A percentile compares a stretch with the other conserved stretches of the same genome.
Conservation (phyloP, 176 grass and related monocot genomes). For the Alloteropsis semialata region DNA sequence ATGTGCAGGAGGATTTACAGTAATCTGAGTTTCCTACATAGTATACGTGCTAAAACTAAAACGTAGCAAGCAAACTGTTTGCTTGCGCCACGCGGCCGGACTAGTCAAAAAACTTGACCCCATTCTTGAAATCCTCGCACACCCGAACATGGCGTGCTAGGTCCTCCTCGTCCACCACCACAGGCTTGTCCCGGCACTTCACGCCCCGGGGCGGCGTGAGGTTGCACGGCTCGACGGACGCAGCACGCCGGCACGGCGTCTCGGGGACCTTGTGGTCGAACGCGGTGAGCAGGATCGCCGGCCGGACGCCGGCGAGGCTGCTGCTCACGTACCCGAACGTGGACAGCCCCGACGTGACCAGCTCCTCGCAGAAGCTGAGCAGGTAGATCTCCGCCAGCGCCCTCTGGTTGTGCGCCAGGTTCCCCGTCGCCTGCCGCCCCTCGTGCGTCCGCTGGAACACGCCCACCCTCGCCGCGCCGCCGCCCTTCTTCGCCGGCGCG, state of each 20-base stretch:
- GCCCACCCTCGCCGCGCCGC: background rate
- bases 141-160: slow-evolving; percentile 12
- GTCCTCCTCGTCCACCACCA: background rate
- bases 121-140: slow-evolving; percentile 15
- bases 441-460: slow-evolving; percentile 69
- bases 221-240: slow-evolving; percentile 40
- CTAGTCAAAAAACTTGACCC: slow-evolving; percentile 20
- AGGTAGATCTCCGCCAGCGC: slow-evolving; percentile 64
- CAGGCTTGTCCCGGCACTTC: background rate
- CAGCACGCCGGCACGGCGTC: slow-evolving; percentile 9
- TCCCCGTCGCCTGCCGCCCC: slow-evolving; percentile 32
- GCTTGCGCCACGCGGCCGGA: too few relatives aligned
- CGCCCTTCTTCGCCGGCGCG: background rate
- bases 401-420: slow-evolving; percentile 53
- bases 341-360: slow-evolving; percentile 41
- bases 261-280: background rate
- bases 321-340: slow-evolving; percentile 60
- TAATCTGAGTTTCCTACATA: too few relatives aligned
- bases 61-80: too few relatives aligned
- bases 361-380: slow-evolving; percentile 46
- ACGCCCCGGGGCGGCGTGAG: slow-evolving; percentile 3
- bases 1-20: too few relatives aligned
- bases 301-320: slow-evolving; percentile 46
- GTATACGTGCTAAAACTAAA: too few relatives aligned
- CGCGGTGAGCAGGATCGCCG: slow-evolving; percentile 18